Evolutionary conservation across 768 basidiomycete genomes (phyloP), one percentile per base, ranked within the genome.

Genomic region (Pleurotus pulmonarius): DNA sequence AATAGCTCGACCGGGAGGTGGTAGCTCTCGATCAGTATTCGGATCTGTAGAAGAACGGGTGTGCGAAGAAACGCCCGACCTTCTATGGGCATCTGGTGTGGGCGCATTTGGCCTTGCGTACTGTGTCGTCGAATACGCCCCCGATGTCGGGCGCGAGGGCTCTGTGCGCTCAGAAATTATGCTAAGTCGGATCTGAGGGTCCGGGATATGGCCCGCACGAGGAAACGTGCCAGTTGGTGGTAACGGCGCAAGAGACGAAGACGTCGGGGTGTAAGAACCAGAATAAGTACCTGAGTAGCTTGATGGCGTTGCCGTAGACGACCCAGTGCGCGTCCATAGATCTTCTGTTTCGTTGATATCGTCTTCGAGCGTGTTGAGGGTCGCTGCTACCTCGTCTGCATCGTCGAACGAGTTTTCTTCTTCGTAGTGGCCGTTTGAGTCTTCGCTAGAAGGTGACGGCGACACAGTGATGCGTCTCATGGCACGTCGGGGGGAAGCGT

Each of bases 161-260:
- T 93, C 91, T 1, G 88, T 90, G 46, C 78, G 80, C 66, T 93
- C 91, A 3, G 89, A 82, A 58, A 93, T 93, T 2, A 81, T 86
- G 64, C 90, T 92, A 16, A 92, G 75, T 8, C 83, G 80, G 45
- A 68, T 65, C n/a, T 71, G 64, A 3, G 75, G 72, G 55, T 75
- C 73, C 6, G 63, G 58, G 16, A 64, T 60, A 2, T 73, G 73
- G 12, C 72, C 63, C 49, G 66, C 63, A 22, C 72, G 66, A 29
- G 75, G 70, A 16, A 75, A 73, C 38, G 68, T 68, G 25, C 67
- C 67, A 49, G 24, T 78, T 78, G 37, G 77, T 76, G 0, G 77
- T 74, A 61, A 81, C 77, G 15, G 75, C 67, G 45, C 72, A 70
- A 5, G 70, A 61, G 61, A 70, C 72, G 1, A 63, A 58, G 49